These are phyloP conservation scores for Thraustochytrium aureum DNA, from an alignment of 352 stramenopile genomes.

Conservation along the genomic window DNA sequence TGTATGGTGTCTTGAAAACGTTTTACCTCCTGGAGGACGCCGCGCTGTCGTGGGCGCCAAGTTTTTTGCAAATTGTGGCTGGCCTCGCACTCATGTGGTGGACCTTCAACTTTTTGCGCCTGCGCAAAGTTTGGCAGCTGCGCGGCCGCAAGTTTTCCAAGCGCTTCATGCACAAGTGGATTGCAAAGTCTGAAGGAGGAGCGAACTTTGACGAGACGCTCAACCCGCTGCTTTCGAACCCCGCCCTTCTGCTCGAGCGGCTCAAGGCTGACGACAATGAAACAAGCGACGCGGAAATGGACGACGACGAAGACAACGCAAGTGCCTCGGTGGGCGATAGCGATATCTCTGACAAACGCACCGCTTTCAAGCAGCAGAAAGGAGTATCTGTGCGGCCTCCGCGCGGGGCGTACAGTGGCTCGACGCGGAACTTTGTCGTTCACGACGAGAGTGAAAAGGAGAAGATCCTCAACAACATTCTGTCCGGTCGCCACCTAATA, in stretches of 20 bases:
- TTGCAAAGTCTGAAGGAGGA: slow-evolving; percentile 5
- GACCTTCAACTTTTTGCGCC: slow-evolving; percentile 46
- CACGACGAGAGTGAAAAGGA: slow-evolving; percentile 25
- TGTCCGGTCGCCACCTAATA: background rate
- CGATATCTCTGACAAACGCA: background rate
- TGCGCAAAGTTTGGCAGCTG: slow-evolving; percentile 27
- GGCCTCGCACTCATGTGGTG: slow-evolving; percentile 51
- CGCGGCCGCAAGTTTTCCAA: background rate
- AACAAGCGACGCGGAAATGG: background rate
- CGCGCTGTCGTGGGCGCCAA: slow-evolving; percentile 39
- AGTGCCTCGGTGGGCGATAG: background rate
- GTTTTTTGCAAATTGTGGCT: slow-evolving; percentile 52
- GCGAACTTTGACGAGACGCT: background rate
- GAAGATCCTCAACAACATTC: slow-evolving; percentile 17
- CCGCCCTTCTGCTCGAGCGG: background rate
- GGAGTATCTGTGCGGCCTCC: background rate
- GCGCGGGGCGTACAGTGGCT: slow-evolving; percentile 20
- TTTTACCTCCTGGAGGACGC: slow-evolving; percentile 48
- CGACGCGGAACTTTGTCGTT: slow-evolving; percentile 24
- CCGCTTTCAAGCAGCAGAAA: background rate
- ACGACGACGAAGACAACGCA: background rate
- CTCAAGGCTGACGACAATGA: background rate
- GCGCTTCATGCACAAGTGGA: slow-evolving; percentile 25
- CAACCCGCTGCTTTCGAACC: slow-evolving; percentile 35
- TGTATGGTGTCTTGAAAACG: slow-evolving; percentile 42